Base-by-base conservation (phyloP, 176 grass and related monocot genomes). In the Musa schizocarpa region DNA sequence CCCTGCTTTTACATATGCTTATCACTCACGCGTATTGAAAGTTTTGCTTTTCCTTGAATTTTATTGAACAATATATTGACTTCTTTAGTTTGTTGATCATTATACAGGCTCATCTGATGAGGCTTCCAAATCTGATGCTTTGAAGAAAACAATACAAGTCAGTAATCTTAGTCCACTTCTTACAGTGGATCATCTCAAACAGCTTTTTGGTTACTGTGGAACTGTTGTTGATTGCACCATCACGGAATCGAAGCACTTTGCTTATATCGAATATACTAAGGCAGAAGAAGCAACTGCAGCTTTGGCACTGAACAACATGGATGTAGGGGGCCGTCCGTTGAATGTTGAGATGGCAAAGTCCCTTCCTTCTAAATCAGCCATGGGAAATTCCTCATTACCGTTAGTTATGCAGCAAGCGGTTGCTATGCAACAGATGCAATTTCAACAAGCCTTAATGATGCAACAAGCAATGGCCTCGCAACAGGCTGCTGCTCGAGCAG, bases 291-390 rank as follows among this genome's bases (percentile, higher is more conserved):
- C 95, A 74, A 84, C 80, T n/a, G 77, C 84, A 9, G 95, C 90
- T 12, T 80, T 98, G 80, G 82, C 70, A 25, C 81, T 98, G 58
- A 93, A 91, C 71, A 98, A 86, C 69, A 84, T 84, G 62, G 86
- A 89, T 78, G 90, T 98, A 72, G 95, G 95, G 21, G 95, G 90
- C 55, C 88, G 84, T 53, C 90, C 88, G 0, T 79, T 98, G 75
- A 94, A 94, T 85, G 95, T 98, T 78, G 95, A 98, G 78, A 98
- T 94, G 90, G 95, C 95, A 55, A 98, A 94, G 79, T 91, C 90
- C 26, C 82, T 94, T 24, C 95, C 95, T 51, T 79, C 82, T 9
- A 89, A 88, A 68, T 69, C 84, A 89, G 78, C 17, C 79, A 62
- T 78, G 63, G 84, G 77, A 13, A 98, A 86, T 77, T 81, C 85